Evolutionary conservation across 1,139 yeast genomes (phyloP).

Genomic region (Cylindricascospora bacillispora): DNA sequence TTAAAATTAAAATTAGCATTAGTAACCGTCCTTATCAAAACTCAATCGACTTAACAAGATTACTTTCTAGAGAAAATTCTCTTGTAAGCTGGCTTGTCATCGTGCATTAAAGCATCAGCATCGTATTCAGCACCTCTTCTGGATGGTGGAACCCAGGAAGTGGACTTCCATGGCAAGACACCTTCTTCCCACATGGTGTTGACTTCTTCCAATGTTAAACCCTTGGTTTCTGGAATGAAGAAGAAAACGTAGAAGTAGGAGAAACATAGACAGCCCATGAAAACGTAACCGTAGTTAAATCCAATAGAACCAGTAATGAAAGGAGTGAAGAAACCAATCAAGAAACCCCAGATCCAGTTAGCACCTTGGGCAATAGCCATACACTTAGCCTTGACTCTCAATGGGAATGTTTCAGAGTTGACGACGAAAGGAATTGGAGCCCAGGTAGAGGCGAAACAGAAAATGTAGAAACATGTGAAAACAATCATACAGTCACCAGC

Average conservation of each 20-base stretch:
- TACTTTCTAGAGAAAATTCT: conserved; percentile 9
- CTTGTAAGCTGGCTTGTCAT: conserved; percentile 11
- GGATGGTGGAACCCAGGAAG: conserved; percentile 10
- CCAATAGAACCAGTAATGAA: conserved; percentile 13
- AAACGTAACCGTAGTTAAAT: conserved; percentile 48
- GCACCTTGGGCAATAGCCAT: conserved; percentile 58
- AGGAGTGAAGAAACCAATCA: conserved; percentile 46
- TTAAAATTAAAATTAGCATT: too few relatives aligned
- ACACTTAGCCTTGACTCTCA: conserved; percentile 60
- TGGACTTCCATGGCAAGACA: conserved; percentile 33
- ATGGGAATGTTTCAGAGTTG: conserved; percentile 61
- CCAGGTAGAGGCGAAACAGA: conserved; percentile 72
- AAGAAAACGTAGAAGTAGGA: conserved; percentile 49
- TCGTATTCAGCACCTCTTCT: conserved; percentile 22
- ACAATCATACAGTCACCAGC: conserved; percentile 66
- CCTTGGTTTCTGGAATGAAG: conserved; percentile 54
- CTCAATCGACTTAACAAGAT: too few relatives aligned
- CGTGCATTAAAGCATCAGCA: conserved; percentile 5
- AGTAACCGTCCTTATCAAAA: too few relatives aligned
- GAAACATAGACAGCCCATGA: conserved; percentile 50
- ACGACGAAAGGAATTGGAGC: conserved; percentile 66
- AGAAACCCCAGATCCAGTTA: conserved; percentile 66
- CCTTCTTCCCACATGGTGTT: conserved; percentile 38
- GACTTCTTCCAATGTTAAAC: conserved; percentile 55
- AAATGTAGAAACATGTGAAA: conserved; percentile 60